Evolutionary conservation across 139 green algal genomes (phyloP).

Genomic region (Chlorella sp.): DNA sequence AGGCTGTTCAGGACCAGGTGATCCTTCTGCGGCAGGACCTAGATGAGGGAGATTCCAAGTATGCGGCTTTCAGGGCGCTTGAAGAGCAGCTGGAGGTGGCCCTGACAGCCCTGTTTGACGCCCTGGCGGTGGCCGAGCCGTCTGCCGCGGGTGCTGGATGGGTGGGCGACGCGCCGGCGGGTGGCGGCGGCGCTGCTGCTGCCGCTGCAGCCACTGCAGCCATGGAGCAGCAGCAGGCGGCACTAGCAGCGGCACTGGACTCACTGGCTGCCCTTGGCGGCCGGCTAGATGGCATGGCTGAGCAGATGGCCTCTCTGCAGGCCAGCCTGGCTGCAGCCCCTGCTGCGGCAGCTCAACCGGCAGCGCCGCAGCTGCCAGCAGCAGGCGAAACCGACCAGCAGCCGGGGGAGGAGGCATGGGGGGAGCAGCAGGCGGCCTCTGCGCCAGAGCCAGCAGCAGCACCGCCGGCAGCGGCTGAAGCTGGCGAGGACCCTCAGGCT

Average conservation of each 20-base stretch:
- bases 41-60: slow-evolving; percentile 1
- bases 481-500: not conserved
- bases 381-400: too few relatives aligned
- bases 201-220: not conserved
- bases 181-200: not conserved
- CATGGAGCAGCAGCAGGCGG: slow-evolving; percentile 28
- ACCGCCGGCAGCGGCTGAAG: not conserved
- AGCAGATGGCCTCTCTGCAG: slow-evolving; percentile 6
- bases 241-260: not conserved
- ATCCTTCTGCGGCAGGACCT: slow-evolving; percentile 21
- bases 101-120: not conserved
- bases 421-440: not conserved
- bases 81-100: slow-evolving; percentile 22
- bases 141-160: not conserved
- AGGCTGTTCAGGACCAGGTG: slow-evolving; percentile 32
- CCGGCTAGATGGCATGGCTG: slow-evolving; percentile 11
- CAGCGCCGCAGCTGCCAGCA: too few relatives aligned
- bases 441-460: not conserved
- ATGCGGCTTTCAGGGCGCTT: slow-evolving; percentile 1
- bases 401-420: too few relatives aligned
- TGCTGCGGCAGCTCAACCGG: not conserved
- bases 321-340: not conserved
- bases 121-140: not conserved
- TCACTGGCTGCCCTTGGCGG: not conserved
- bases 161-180: not conserved